phyloP scores from a whole-genome alignment of 2,329 filamentous ascomycete species.

The Aspergillus sp. region DNA sequence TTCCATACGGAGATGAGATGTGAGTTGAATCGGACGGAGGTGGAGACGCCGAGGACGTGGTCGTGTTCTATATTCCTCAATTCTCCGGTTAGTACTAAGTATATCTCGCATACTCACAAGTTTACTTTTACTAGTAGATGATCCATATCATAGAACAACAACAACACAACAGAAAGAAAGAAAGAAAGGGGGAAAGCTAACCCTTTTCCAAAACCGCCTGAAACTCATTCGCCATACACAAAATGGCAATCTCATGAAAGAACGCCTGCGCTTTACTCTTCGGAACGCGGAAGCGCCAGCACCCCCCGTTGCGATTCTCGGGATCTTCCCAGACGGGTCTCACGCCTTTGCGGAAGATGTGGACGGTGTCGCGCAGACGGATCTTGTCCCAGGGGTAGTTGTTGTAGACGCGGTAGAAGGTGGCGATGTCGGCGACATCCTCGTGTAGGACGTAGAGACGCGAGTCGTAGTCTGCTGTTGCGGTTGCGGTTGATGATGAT shows the following conservation, averaged over 20 bases:
- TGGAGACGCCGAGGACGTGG: conserved; percentile 81
- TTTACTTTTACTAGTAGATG: not conserved
- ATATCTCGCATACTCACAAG: too few relatives aligned
- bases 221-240: conserved; percentile 43
- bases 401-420: conserved; percentile 79
- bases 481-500: not conserved
- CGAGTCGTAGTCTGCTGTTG: conserved; percentile 30
- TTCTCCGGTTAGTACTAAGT: too few relatives aligned
- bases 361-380: conserved; percentile 74
- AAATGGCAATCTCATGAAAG: conserved; percentile 40
- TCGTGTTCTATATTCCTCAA: conserved; percentile 64
- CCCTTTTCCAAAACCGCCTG: conserved; percentile 72
- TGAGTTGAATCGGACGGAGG: conserved; percentile 85
- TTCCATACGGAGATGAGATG: conserved; percentile 93
- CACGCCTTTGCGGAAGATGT: conserved; percentile 78
- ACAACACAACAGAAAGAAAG: not conserved
- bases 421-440: conserved; percentile 45
- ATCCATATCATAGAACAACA: not conserved
- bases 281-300: conserved; percentile 88
- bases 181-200: conserved; percentile 52
- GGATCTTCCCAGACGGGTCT: conserved; percentile 81
- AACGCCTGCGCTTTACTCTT: conserved; percentile 66
- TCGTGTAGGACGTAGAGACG: conserved; percentile 43
- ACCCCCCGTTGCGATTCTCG: conserved; percentile 80
- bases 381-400: conserved; percentile 76